Conservation (phyloP, 2,329 filamentous ascomycete genomes). For the Fusarium armeniacum region DNA sequence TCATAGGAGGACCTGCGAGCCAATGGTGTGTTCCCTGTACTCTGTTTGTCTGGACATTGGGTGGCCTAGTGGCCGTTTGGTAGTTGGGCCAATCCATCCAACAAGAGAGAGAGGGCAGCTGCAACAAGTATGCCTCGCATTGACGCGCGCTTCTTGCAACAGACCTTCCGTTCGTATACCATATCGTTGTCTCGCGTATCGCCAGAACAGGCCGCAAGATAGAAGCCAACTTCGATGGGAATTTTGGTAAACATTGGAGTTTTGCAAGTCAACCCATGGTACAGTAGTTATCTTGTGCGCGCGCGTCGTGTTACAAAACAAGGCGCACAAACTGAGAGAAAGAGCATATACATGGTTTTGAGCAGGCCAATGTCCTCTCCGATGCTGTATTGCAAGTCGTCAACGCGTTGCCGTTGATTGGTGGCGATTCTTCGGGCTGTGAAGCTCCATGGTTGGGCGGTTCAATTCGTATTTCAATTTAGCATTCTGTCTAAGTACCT, state of each 20-base stretch:
- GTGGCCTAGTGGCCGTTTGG: slow-evolving; percentile 2
- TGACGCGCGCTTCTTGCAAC: slow-evolving; percentile 41
- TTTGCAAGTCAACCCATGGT: not conserved
- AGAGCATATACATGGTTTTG: not conserved
- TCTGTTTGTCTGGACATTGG: slow-evolving; percentile 4
- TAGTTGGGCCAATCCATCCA: slow-evolving; percentile 4
- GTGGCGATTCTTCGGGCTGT: slow-evolving; percentile 4
- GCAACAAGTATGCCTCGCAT: slow-evolving; percentile 40
- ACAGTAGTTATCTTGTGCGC: slow-evolving; percentile 17
- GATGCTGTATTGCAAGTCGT: slow-evolving; percentile 18
- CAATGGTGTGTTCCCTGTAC: slow-evolving; percentile 11
- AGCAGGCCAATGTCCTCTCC: slow-evolving; percentile 8
- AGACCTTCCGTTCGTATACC: slow-evolving; percentile 1
- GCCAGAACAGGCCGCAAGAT: slow-evolving; percentile 17
- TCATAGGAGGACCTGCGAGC: not conserved
- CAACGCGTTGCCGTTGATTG: slow-evolving; percentile 26
- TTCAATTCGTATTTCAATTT: slow-evolving; percentile 25
- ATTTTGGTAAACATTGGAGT: slow-evolving; percentile 20
- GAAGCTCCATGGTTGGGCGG: not conserved
- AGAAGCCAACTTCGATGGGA: slow-evolving; percentile 4
- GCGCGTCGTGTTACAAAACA: slow-evolving; percentile 31
- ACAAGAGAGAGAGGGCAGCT: slow-evolving; percentile 15
- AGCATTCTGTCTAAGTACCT: not conserved
- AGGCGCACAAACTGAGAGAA: not conserved
- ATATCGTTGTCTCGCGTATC: slow-evolving; percentile 18